Evolutionary conservation across 148 eudicot species (phyloP).

Genomic region (Beta vulgaris): DNA sequence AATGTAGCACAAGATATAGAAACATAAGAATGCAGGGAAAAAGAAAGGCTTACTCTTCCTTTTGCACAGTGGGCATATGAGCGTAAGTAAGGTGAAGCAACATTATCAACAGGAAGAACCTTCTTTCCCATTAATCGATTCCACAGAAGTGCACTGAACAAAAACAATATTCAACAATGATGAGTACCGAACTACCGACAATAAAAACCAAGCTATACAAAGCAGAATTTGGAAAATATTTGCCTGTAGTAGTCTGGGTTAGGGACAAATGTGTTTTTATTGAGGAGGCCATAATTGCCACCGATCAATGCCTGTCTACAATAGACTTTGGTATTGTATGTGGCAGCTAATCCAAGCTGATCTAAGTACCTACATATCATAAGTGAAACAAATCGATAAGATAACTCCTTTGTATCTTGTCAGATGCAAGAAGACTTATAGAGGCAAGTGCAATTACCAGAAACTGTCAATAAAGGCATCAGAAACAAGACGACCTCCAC

Average conservation of each 20-base stretch:
- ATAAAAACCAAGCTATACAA: background rate
- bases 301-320: constrained; percentile 85
- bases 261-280: constrained; percentile 58
- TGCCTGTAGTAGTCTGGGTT: constrained; percentile 91
- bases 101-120: constrained; percentile 57
- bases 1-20: background rate
- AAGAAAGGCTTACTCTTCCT: constrained; percentile 56
- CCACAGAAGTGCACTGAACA: constrained; percentile 77
- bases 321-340: constrained; percentile 69
- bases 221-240: background rate
- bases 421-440: background rate
- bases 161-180: constrained; percentile 1
- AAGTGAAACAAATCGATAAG: background rate
- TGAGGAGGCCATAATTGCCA: constrained; percentile 80
- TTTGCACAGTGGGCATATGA: constrained; percentile 82
- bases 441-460: constrained; percentile 49
- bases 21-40: background rate
- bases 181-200: background rate
- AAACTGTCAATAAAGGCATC: constrained; percentile 76
- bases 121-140: constrained; percentile 76
- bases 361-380: constrained; percentile 62
- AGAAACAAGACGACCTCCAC: constrained; percentile 71
- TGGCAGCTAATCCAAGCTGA: constrained; percentile 81
- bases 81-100: constrained; percentile 54
- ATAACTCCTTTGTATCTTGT: background rate